These are phyloP conservation scores for Eucalyptus caleyi DNA, from an alignment of 345 rosid genomes.

Conservation along the genomic window DNA sequence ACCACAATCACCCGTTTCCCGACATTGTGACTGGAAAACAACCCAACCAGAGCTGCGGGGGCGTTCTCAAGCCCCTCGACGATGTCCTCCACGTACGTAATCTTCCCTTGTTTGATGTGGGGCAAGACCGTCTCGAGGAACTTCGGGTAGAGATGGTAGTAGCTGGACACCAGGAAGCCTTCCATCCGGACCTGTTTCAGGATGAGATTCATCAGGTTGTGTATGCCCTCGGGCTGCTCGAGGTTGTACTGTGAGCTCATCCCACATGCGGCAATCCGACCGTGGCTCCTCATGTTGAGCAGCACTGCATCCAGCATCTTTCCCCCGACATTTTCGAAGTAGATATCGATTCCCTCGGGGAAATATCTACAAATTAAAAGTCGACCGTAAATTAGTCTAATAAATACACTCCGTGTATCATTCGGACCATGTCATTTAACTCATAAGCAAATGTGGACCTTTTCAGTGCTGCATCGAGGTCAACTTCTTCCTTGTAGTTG, in stretches of 20 bases:
- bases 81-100: slow-evolving; percentile 9
- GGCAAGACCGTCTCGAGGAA: slow-evolving; percentile 6
- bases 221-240: slow-evolving; percentile 2
- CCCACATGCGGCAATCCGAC: slow-evolving; percentile 3
- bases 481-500: slow-evolving; percentile 11
- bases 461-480: slow-evolving; percentile 25
- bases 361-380: neutral
- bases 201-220: neutral
- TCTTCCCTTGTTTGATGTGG: slow-evolving; percentile 8
- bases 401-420: no score
- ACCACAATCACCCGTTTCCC: slow-evolving; percentile 19
- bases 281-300: slow-evolving; percentile 5
- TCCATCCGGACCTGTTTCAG: slow-evolving; percentile 10
- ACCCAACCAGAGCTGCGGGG: slow-evolving; percentile 9
- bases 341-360: neutral
- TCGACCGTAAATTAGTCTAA: no score
- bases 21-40: slow-evolving; percentile 8
- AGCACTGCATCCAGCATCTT: slow-evolving; percentile 15
- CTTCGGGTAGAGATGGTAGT: slow-evolving; percentile 4
- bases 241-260: slow-evolving; percentile 13
- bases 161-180: slow-evolving; percentile 7
- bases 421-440: no score
- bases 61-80: slow-evolving; percentile 9
- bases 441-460: slow-evolving; percentile 4
- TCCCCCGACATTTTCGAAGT: no score